A percentile compares a stretch with the other conserved stretches of the same genome.
phyloP scores from a whole-genome alignment of 331 rosid species.

The Pyrus hybrid region DNA sequence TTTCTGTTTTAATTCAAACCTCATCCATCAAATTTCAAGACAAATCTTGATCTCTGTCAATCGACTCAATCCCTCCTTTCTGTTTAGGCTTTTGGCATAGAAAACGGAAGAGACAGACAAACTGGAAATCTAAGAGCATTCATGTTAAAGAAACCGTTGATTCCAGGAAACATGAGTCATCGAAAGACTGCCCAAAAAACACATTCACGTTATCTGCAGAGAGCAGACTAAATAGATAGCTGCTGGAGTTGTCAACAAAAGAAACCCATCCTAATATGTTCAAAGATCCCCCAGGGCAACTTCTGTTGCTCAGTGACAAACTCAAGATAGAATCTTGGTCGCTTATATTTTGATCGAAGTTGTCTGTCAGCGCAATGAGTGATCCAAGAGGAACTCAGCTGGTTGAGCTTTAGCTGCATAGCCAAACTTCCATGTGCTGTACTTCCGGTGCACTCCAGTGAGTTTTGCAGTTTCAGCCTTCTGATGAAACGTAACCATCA shows the following conservation, averaged over 20 bases:
- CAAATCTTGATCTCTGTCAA: not conserved
- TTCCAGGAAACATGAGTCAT: not conserved
- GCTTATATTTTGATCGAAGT: not conserved
- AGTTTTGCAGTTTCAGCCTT: constrained; percentile 66
- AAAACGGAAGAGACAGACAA: no score
- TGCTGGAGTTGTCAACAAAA: constrained; percentile 10
- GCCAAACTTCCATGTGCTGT: constrained; percentile 57
- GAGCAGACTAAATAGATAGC: not conserved
- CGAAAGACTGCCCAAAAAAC: not conserved
- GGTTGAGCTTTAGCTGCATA: constrained; percentile 54
- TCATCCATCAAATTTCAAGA: not conserved
- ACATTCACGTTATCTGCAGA: not conserved
- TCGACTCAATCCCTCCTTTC: no score
- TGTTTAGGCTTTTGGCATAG: not conserved
- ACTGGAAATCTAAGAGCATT: not conserved
- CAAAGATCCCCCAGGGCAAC: constrained; percentile 13
- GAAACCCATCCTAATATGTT: not conserved
- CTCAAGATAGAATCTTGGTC: not conserved
- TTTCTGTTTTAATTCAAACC: not conserved
- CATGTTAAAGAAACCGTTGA: not conserved
- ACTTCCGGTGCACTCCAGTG: constrained; percentile 65
- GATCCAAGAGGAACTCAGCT: constrained; percentile 39
- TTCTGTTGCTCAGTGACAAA: constrained; percentile 21
- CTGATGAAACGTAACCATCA: constrained; percentile 71
- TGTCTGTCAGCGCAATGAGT: not conserved